Evolutionary conservation across 495 filamentous ascomycete genomes (phyloP), one percentile per base, ranked within the genome.

Genomic region (Lepraria neglecta): DNA sequence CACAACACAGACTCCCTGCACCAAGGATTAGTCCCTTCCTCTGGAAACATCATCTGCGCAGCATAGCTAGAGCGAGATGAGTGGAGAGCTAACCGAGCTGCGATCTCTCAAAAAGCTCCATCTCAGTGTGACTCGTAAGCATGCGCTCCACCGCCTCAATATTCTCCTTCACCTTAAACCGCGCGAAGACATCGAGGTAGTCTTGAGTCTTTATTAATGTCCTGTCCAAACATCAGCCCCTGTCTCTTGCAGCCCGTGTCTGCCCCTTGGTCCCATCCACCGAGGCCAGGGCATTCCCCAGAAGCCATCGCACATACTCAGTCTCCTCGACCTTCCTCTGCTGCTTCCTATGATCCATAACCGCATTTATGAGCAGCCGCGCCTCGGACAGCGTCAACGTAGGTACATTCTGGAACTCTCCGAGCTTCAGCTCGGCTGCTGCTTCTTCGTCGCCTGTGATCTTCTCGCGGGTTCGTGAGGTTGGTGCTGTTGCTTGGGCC

Each of bases 111-210:
- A 97, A 97, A 71, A 89, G 87, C 69, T 87, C 87, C 66, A 98
- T 74, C 70, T 92, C 85, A 59, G 85, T 84, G 66, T 88, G 85
- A 43, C 83, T 79, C 59, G 86, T 85, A 60, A 96, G 76, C 58
- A 96, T 75, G 9, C 87, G 81, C 73, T 96, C 92, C 42, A 97
- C 90, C 12, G 90, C 89, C 75, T 95, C 88, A 61, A 96, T 91
- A 62, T 90, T 92, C 74, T 97, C 90, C 70, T 89, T 89, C 63
- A 91, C 84, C 77, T 95, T 95, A 80, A 97, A 97, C 15, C 92
- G 88, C 12, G 91, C 88, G 76, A 97, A 97, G 24, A 87, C 83
- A 64, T 96, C 90, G 1, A 97, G 81, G 73, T 97, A 97, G 63
- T 92, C 87, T 55, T 88, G 77, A 2, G 92, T 97, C 69, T 95